Conservation (phyloP, 352 stramenopile genomes). For the Thalassiosira livingstoniorum region DNA sequence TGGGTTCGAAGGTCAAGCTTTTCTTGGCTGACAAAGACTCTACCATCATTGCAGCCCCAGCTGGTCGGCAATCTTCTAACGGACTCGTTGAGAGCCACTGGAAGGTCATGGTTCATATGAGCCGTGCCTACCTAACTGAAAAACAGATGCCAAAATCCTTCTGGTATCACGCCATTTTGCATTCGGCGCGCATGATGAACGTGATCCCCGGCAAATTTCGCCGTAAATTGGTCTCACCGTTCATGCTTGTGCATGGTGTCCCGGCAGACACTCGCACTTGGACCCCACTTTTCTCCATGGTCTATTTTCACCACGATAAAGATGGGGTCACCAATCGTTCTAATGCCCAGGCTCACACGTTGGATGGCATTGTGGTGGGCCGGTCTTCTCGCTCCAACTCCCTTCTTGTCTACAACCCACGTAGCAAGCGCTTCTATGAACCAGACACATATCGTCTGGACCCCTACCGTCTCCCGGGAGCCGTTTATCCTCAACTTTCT, state of each 20-base stretch:
- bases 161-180: conserved; percentile 20
- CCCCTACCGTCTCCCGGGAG: background rate
- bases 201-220: conserved; percentile 8
- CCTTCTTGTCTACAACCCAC: conserved; percentile 30
- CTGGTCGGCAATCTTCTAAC: conserved; percentile 32
- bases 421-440: conserved; percentile 17
- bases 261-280: conserved; percentile 6
- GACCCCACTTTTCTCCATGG: conserved; percentile 17
- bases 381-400: background rate
- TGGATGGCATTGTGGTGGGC: conserved; percentile 26
- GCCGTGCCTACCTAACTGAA: conserved; percentile 16
- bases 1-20: background rate
- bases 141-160: no score
- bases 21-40: background rate
- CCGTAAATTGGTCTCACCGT: conserved; percentile 1
- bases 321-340: background rate
- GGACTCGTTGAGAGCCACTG: conserved; percentile 35
- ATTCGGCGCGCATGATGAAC: conserved; percentile 23
- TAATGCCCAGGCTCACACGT: conserved; percentile 12
- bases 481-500: background rate
- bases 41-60: conserved; percentile 22
- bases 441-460: conserved; percentile 13
- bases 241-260: conserved; percentile 11
- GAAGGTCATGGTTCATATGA: conserved; percentile 28
- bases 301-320: conserved; percentile 2